Conservation (phyloP, 352 stramenopile species). For the Peronospora tabacina region DNA sequence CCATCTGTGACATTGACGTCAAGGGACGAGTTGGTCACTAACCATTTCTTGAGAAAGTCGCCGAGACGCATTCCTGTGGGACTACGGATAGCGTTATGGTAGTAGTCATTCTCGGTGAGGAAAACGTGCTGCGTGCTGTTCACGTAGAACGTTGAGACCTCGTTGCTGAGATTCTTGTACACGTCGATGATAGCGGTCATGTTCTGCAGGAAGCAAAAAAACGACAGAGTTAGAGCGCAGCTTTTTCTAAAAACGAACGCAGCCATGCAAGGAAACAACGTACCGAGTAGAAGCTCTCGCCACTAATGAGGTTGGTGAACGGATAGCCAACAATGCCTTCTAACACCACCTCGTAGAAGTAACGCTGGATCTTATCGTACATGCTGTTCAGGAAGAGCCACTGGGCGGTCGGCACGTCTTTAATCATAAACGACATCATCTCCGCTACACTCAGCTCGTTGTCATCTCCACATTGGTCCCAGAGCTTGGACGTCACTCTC, state of each 20-base stretch:
- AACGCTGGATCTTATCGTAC: slow-evolving; percentile 49
- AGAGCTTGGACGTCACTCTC: slow-evolving; percentile 30
- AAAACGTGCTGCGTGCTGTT: slow-evolving; percentile 45
- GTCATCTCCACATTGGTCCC: slow-evolving; percentile 34
- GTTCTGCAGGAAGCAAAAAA: slow-evolving; percentile 18
- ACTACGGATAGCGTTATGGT: slow-evolving; percentile 39
- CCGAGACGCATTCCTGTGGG: slow-evolving; percentile 27
- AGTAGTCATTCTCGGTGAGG: slow-evolving; percentile 39
- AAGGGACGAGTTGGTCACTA: slow-evolving; percentile 32
- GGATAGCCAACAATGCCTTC: slow-evolving; percentile 47
- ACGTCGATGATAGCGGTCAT: slow-evolving; percentile 45
- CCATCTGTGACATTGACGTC: slow-evolving; percentile 20
- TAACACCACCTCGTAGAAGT: slow-evolving; percentile 55
- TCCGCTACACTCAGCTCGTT: slow-evolving; percentile 38
- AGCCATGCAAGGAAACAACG: slow-evolving; percentile 5
- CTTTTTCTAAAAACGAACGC: background rate
- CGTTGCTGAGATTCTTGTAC: slow-evolving; percentile 40
- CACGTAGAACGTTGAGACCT: slow-evolving; percentile 47
- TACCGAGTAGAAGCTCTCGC: slow-evolving; percentile 46
- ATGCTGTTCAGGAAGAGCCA: slow-evolving; percentile 68
- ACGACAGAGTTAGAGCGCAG: slow-evolving; percentile 1
- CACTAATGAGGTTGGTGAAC: slow-evolving; percentile 45
- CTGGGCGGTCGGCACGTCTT: slow-evolving; percentile 34
- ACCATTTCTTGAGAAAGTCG: slow-evolving; percentile 34
- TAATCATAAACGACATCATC: slow-evolving; percentile 46